These are phyloP conservation scores for Ogataea sp. DNA, from an alignment of 805 yeast genomes.

Conservation along the genomic window DNA sequence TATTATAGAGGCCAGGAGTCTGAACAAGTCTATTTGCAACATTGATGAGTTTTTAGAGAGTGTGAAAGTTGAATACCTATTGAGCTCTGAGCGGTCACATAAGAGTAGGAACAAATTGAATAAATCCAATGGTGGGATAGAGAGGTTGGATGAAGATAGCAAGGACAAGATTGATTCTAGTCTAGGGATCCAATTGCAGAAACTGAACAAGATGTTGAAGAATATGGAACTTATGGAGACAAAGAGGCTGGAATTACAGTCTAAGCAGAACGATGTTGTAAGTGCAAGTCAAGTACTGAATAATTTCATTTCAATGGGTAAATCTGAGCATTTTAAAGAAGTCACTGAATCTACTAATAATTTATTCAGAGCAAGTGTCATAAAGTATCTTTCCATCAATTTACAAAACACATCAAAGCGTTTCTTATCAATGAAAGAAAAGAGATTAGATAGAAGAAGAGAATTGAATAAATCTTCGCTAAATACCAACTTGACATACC, in stretches of 20 bases:
- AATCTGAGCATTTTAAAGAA: constrained; percentile 27
- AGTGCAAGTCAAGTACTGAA: constrained; percentile 12
- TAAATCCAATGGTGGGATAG: constrained; percentile 15
- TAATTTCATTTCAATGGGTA: constrained; percentile 25
- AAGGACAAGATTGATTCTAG: constrained; percentile 51
- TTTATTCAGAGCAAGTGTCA: constrained; percentile 38
- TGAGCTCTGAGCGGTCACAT: constrained; percentile 11
- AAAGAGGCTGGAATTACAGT: constrained; percentile 26
- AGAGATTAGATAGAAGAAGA: constrained; percentile 33
- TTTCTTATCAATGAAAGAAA: constrained; percentile 42
- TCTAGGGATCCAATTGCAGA: constrained; percentile 42
- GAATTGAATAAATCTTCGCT: constrained; percentile 27
- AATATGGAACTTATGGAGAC: constrained; percentile 43
- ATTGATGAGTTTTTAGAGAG: constrained; percentile 26
- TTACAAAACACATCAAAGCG: constrained; percentile 33
- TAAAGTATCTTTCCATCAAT: constrained; percentile 38
- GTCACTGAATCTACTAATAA: constrained; percentile 30
- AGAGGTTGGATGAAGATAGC: constrained; percentile 25
- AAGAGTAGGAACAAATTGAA: constrained; percentile 13
- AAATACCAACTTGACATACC: constrained; percentile 10
- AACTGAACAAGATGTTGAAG: constrained; percentile 42
- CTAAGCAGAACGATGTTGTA: constrained; percentile 10
- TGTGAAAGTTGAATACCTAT: constrained; percentile 28
- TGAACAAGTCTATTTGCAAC: constrained; percentile 25
- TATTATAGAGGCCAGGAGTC: constrained; percentile 29